Conservation (phyloP, 805 yeast genomes). For the Candida nemodendra region DNA sequence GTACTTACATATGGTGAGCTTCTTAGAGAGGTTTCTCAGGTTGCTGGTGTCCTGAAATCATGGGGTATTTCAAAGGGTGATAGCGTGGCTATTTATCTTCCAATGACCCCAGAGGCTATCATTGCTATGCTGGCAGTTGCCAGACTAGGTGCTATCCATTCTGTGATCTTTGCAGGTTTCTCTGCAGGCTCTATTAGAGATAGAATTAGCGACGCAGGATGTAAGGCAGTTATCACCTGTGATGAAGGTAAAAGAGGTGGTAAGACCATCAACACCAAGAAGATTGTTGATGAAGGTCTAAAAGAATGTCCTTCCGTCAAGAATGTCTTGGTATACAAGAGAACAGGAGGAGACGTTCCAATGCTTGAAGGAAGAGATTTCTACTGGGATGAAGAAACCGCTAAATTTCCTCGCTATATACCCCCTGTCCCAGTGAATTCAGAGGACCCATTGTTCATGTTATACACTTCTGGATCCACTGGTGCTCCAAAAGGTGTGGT, state of each 20-base stretch:
- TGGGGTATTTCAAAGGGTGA: constrained; percentile 95
- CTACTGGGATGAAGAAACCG: constrained; percentile 74
- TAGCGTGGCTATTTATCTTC: constrained; percentile 92
- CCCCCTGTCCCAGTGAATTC: constrained; percentile 75
- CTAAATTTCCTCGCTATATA: constrained; percentile 62
- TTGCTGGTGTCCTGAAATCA: constrained; percentile 77
- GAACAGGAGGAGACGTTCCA: constrained; percentile 64
- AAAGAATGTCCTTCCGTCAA: constrained; percentile 61
- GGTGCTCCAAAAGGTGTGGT: constrained; percentile 88
- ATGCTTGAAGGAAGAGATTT: constrained; percentile 59
- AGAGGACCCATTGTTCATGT: constrained; percentile 80
- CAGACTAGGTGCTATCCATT: constrained; percentile 93
- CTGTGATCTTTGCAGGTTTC: constrained; percentile 96
- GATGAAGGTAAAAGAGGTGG: constrained; percentile 87
- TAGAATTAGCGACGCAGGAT: constrained; percentile 69
- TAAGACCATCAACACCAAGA: constrained; percentile 74
- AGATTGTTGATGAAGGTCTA: constrained; percentile 79
- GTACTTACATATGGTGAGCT: constrained; percentile 83
- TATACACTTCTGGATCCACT: constrained; percentile 85
- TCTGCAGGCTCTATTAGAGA: constrained; percentile 90
- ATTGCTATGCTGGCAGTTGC: constrained; percentile 91
- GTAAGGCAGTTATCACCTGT: constrained; percentile 71
- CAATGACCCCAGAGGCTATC: constrained; percentile 97
- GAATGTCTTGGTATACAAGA: constrained; percentile 68
- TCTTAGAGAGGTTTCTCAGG: constrained; percentile 76